Evolutionary conservation across 805 yeast species (phyloP), one percentile per base, ranked within the genome.

Genomic region (Saccharomycopsis capsularis): DNA sequence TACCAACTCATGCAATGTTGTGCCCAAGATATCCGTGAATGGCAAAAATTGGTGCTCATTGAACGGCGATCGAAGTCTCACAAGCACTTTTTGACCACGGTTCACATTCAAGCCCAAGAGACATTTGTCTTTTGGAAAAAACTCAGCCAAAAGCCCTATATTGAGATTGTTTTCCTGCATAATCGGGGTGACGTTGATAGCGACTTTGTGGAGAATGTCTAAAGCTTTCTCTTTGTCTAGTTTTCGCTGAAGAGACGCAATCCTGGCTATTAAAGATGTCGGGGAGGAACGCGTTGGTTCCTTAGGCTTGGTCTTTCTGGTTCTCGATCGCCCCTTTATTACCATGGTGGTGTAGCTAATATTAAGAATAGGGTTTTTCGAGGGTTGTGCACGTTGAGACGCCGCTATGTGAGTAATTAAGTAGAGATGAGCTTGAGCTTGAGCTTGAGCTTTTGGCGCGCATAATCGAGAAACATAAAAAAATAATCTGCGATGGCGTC

Each of bases 41-140:
- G 89, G 82, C 18, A 80, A 61, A 61, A 90, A 89, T 49, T 60
- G 57, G 29, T 57, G 57, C 23, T 70, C 71, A 56, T 83, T 76
- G 5, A n/a, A 13, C n/a, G 46, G 38, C 19, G 67, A 62, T 49
- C 98, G 69, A 32, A 91, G 67, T 50, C 97, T 63, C 9, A 91
- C 59, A 60, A 82, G 73, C 18, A 91, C 79, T 61, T 83, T 84
- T 51, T 68, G 68, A 1, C 98, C 98, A 4, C 65, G 65, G 60
- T 87, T 87, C 5, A 88, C 88, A 63, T 91, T 91, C 55, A 89
- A 66, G 0, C 98, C 98, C 11, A 90, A 66, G 19, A 91, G 66
- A 15, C 71, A 64, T 2, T 74, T 68, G 58, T 76, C 71, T 53
- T 75, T 81, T 2, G 98, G 98, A 54, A 69, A 83, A 76, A 91